Evolutionary conservation across 108 stramenopile genomes (phyloP).

Genomic region (Nannochloropsis salina): DNA sequence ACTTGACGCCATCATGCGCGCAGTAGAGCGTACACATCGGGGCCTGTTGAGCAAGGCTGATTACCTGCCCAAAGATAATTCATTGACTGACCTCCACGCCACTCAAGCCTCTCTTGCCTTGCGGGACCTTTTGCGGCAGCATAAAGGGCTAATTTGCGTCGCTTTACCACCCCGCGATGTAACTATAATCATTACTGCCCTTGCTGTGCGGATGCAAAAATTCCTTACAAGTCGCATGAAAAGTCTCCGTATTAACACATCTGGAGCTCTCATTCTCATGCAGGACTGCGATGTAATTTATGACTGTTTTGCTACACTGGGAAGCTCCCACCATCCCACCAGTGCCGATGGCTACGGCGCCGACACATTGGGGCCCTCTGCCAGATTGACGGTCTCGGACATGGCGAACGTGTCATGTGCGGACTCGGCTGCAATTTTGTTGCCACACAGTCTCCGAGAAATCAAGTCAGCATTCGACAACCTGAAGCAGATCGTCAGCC

Average conservation of each 20-base stretch:
- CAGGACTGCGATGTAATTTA: not conserved
- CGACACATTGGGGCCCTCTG: not conserved
- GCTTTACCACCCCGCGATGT: not conserved
- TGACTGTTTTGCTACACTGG: not conserved
- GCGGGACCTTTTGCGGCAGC: not conserved
- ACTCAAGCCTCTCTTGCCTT: not conserved
- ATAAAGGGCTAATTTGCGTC: not conserved
- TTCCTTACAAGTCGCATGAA: not conserved
- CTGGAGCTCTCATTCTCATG: slow-evolving; percentile 14
- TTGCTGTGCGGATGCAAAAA: not conserved
- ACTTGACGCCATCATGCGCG: not conserved
- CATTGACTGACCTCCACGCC: not conserved
- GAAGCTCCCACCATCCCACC: not conserved
- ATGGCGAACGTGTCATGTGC: not conserved
- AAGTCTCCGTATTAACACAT: not conserved
- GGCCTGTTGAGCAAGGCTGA: not conserved
- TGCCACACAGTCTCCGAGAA: not conserved
- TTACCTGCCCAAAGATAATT: slow-evolving; percentile 14
- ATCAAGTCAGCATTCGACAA: slow-evolving; percentile 3
- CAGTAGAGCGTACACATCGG: not conserved
- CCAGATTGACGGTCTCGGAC: not conserved
- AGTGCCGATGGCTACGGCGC: not conserved
- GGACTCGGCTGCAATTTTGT: not conserved
- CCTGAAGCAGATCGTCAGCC: not conserved
- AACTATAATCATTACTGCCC: not conserved